A percentile compares a stretch with the other conserved stretches of the same genome.
Evolutionary conservation across 2,329 filamentous ascomycete species (phyloP).

Genomic region (Xylariaceae sp.): DNA sequence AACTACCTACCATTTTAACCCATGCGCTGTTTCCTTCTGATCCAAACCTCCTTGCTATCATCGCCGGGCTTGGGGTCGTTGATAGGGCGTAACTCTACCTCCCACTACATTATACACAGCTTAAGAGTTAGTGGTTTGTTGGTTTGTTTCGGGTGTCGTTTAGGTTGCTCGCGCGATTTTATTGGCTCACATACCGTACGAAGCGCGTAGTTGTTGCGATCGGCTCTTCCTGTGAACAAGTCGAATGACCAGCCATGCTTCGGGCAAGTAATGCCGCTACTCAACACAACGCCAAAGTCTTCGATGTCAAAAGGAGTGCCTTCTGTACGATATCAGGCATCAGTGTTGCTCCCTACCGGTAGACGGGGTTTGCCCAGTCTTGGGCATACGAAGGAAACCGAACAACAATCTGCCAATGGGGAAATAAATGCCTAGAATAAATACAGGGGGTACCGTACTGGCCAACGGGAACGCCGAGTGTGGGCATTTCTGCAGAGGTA

Average conservation of each 20-base stretch:
- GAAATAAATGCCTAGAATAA: neutral
- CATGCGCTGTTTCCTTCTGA: slow-evolving; percentile 33
- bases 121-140: neutral
- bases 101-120: slow-evolving; percentile 15
- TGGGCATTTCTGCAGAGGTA: slow-evolving; percentile 53
- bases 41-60: slow-evolving; percentile 28
- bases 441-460: slow-evolving; percentile 17
- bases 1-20: slow-evolving; percentile 27
- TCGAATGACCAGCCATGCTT: slow-evolving; percentile 72
- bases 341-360: neutral
- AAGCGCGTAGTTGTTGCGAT: slow-evolving; percentile 59
- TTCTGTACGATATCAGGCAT: slow-evolving; percentile 23
- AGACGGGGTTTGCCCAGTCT: neutral
- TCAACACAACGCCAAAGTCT: slow-evolving; percentile 62
- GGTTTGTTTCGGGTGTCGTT: neutral
- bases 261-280: slow-evolving; percentile 60
- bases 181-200: slow-evolving; percentile 36
- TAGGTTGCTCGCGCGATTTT: neutral
- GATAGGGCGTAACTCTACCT: slow-evolving; percentile 18
- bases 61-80: neutral
- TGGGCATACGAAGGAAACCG: neutral
- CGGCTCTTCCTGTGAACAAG: slow-evolving; percentile 57
- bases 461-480: slow-evolving; percentile 65
- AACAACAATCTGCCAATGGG: neutral
- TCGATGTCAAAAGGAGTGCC: slow-evolving; percentile 66